Conservation (phyloP, 495 filamentous ascomycete genomes). For the Lasiosphaeria hispida region DNA sequence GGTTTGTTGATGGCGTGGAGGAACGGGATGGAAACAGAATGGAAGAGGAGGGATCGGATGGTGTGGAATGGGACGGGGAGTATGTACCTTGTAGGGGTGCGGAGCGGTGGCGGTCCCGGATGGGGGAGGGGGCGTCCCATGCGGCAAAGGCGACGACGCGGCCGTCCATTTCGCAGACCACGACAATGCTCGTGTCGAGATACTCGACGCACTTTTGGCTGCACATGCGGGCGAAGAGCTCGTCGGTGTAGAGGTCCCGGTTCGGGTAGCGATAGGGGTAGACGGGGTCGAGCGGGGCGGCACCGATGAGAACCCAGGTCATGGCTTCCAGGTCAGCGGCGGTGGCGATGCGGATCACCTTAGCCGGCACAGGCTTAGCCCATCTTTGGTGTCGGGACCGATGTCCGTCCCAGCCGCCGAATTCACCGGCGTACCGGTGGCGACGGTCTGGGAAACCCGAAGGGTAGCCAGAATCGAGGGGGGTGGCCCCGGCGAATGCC, state of each 20-base stretch:
- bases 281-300: conserved; percentile 32
- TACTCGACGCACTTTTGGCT: conserved; percentile 27
- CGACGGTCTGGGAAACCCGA: too few species aligned
- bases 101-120: too few species aligned
- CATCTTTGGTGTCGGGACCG: background rate
- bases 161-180: conserved; percentile 30
- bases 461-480: too few species aligned
- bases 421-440: too few species aligned
- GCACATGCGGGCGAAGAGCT: conserved; percentile 24
- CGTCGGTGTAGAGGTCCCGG: conserved; percentile 25
- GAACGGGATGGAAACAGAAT: background rate
- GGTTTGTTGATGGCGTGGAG: background rate
- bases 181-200: conserved; percentile 25
- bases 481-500: too few species aligned
- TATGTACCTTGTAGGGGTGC: background rate
- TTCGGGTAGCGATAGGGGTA: conserved; percentile 37
- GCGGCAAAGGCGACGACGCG: conserved; percentile 29
- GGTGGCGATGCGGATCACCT: conserved; percentile 24
- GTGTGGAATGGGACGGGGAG: background rate
- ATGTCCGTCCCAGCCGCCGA: too few species aligned
- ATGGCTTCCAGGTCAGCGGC: conserved; percentile 29
- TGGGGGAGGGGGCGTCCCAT: conserved; percentile 21
- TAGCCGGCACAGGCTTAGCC: conserved; percentile 2
- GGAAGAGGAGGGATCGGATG: background rate
- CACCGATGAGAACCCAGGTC: conserved; percentile 26